Conservation (phyloP, 2,329 filamentous ascomycete genomes). For the Aspergillus persii region DNA sequence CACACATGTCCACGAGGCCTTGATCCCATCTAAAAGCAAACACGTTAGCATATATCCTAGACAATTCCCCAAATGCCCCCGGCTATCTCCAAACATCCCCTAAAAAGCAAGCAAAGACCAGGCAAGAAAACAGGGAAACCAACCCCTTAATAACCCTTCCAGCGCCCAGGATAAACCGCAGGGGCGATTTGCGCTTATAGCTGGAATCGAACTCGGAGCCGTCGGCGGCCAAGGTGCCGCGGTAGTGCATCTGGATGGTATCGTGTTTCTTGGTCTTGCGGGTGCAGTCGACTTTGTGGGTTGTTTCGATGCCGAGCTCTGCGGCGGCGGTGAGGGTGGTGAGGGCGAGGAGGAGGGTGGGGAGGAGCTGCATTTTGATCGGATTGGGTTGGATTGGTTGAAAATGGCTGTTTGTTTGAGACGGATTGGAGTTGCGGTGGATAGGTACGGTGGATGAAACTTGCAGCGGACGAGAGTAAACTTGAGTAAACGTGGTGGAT, state of each 20-base stretch:
- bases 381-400: not conserved
- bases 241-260: slow-evolving; percentile 82
- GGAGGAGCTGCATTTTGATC: slow-evolving; percentile 23
- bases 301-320: slow-evolving; percentile 72
- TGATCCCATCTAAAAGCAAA: slow-evolving; percentile 72
- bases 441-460: not conserved
- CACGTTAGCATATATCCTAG: slow-evolving; percentile 7
- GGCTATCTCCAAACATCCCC: not conserved
- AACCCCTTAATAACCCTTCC: slow-evolving; percentile 85
- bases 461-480: not conserved
- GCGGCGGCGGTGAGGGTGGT: slow-evolving; percentile 50
- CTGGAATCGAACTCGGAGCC: slow-evolving; percentile 80
- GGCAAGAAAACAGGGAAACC: slow-evolving; percentile 6
- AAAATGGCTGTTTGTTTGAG: not conserved
- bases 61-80: not conserved
- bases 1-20: slow-evolving; percentile 89
- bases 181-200: slow-evolving; percentile 73
- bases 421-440: not conserved
- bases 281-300: slow-evolving; percentile 70
- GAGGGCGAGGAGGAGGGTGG: slow-evolving; percentile 41
- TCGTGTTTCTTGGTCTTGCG: slow-evolving; percentile 76
- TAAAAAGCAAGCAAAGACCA: no score
- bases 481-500: not conserved
- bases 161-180: slow-evolving; percentile 74
- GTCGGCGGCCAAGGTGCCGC: slow-evolving; percentile 70